Percentiles rank a stretch among this genome's conserved stretches.
phyloP scores from a whole-genome alignment of 2,329 filamentous ascomycete genomes.

The Colletotrichum incanum region DNA sequence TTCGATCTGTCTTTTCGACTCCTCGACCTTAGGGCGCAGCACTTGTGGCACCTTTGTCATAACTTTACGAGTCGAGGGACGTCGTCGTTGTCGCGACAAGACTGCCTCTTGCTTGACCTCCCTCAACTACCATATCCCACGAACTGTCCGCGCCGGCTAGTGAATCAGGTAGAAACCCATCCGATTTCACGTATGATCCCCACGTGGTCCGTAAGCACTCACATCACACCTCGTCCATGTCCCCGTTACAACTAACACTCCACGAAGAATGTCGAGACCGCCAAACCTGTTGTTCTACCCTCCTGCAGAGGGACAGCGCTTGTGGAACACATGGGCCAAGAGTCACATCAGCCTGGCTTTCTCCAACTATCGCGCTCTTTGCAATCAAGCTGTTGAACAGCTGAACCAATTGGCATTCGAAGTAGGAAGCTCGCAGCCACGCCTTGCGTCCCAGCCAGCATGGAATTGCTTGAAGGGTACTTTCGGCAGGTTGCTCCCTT shows the following conservation, averaged over 20 bases:
- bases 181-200: background rate
- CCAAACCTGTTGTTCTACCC: background rate
- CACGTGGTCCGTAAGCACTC: background rate
- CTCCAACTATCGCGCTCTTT: background rate
- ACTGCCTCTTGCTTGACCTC: background rate
- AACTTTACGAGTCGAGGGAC: background rate
- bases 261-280: background rate
- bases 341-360: background rate
- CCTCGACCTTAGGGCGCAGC: too few species aligned
- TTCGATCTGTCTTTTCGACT: too few species aligned
- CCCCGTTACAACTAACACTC: background rate
- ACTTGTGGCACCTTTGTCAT: background rate
- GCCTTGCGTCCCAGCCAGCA: background rate
- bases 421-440: background rate
- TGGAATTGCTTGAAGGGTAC: background rate
- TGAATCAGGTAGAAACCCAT: too few species aligned
- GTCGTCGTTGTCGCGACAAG: background rate
- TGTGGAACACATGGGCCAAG: constrained; percentile 4
- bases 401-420: background rate
- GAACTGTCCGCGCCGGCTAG: background rate
- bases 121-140: background rate
- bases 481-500: background rate
- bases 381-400: background rate
- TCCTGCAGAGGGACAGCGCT: too few species aligned
- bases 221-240: background rate